These are phyloP conservation scores for Phytophthora pinifolia DNA, from an alignment of 352 stramenopile genomes.

Conservation along the genomic window DNA sequence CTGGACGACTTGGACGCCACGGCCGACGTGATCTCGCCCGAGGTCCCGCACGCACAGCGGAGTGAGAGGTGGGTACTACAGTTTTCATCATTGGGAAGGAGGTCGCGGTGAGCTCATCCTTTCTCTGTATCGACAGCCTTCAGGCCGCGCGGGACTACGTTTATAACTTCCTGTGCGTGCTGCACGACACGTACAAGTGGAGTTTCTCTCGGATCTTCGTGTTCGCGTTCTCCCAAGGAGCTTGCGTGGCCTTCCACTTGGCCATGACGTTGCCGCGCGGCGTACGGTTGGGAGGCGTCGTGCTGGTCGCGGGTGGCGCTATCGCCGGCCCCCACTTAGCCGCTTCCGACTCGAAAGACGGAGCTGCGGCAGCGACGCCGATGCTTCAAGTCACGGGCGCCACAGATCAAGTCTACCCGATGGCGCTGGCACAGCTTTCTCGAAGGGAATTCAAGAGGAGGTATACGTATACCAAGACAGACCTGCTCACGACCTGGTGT, in stretches of 20 bases:
- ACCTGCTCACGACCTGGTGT: conserved; percentile 29
- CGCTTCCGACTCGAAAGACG: background rate
- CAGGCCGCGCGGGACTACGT: conserved; percentile 35
- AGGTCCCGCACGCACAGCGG: conserved; percentile 33
- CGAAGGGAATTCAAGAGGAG: conserved; percentile 19
- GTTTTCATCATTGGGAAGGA: background rate
- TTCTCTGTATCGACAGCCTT: conserved; percentile 29
- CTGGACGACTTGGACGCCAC: conserved; percentile 51
- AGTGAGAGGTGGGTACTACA: conserved; percentile 39
- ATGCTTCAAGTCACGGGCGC: conserved; percentile 44
- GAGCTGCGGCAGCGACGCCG: conserved; percentile 35
- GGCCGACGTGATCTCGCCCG: conserved; percentile 47
- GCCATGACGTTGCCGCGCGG: conserved; percentile 36
- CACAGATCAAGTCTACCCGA: conserved; percentile 42
- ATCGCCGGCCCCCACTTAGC: conserved; percentile 35
- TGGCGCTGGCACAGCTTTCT: conserved; percentile 26
- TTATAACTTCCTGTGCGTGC: conserved; percentile 44
- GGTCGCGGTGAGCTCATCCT: background rate
- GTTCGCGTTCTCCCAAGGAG: conserved; percentile 69
- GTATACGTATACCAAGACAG: conserved; percentile 13
- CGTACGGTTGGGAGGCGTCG: conserved; percentile 47
- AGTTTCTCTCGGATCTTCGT: conserved; percentile 54
- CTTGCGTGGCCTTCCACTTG: conserved; percentile 60
- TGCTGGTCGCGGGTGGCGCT: conserved; percentile 50
- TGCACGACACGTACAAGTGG: conserved; percentile 55